Evolutionary conservation across 2,329 filamentous ascomycete species (phyloP), one percentile per base, ranked within the genome.

Genomic region (Tetracladium maxilliforme): DNA sequence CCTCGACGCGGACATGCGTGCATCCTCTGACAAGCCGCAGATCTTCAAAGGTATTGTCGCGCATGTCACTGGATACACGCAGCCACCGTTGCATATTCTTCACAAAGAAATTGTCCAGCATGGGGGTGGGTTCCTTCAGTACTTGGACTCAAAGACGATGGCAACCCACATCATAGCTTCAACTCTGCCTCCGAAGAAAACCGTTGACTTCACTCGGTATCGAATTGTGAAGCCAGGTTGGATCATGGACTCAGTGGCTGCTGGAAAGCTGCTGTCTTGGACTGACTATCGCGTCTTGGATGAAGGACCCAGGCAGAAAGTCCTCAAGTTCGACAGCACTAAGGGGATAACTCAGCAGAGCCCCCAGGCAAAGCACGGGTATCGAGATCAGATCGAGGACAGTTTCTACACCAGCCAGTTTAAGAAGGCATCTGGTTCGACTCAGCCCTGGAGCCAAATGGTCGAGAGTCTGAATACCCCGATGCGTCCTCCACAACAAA

Each of bases 81-180:
- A 95, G 40, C 90, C 90, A 1, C 83, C 86, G 2, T 58, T 94
- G 26, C 86, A 84, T 38, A 71, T 93, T 60, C 66, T 98, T 11
- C 87, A 93, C 53, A 72, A 62, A 26, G 64, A 93, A 31, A 77
- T 98, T 28, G 87, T 98, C 11, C 70, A 78, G 38, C 74, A 95
- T 66, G 90, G 90, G n/a, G 92, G 86, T 16, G 81, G 79, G 0
- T 95, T 93, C 39, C 64, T 94, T 32, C 90, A 98, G 47, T 95
- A 95, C 41, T 58, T 98, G 8, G 86, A 94, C 48, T 79, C 75
- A 19, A 98, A 98, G 56, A 95, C 87, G 1, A 77, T 79, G 45
- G 87, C 84, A 1, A 98, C 92, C 1, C 87, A 98, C 46, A 93
- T 98, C 37, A 84, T 98, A 39, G 86, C 87, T 4, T 87, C 83